Base-by-base conservation (phyloP, 208 protist genomes). In the Crithidia thermophila region DNA sequence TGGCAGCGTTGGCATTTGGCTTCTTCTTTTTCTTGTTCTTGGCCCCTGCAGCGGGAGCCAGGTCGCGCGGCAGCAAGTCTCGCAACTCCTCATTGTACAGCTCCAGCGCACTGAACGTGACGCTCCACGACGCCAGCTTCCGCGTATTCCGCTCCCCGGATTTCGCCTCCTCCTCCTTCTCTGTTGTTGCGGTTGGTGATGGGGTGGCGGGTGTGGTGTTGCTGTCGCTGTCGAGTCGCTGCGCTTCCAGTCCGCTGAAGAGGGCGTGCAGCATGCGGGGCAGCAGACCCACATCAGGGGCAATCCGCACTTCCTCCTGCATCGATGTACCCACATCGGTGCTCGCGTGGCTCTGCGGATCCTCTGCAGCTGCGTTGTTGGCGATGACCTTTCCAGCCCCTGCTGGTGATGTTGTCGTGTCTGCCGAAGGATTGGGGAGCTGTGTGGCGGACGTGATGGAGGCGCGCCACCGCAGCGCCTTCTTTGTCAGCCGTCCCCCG, bases 11-110 rank as follows among this genome's bases (percentile, higher is more conserved):
- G 31, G 60, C 25, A n/a, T 43, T 45, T 42, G 46, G 14, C 49
- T 7, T 27, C 13, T 25, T 62, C 66, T 46, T 27, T 34, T 52
- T 55, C 13, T 33, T 21, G 18, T 46, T 43, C 37, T 16, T 27
- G 10, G 33, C 23, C 14, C 1, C 23, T 16, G n/a, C 16, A 10
- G 45, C 7, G 20, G 42, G 3, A 3, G 27, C 20, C n/a, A 77
- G 2, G 1, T 45, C 33, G 0, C 59, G 28, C 9, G 82, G 63
- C 34, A 94, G 46, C 46, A 95, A 62, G 63, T 95, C 89, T 25
- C 74, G 75, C 59, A 95, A 57, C 30, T 95, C 77, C 58, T 93
- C 84, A 46, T 91, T 86, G 76, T 95, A 93, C 39, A 95, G 55
- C 60, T 95, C 86, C 37, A 95, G 16, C 0, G 84, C 86, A 60